Conservation (phyloP, 2,329 filamentous ascomycete genomes). For the Colletotrichum scovillei region DNA sequence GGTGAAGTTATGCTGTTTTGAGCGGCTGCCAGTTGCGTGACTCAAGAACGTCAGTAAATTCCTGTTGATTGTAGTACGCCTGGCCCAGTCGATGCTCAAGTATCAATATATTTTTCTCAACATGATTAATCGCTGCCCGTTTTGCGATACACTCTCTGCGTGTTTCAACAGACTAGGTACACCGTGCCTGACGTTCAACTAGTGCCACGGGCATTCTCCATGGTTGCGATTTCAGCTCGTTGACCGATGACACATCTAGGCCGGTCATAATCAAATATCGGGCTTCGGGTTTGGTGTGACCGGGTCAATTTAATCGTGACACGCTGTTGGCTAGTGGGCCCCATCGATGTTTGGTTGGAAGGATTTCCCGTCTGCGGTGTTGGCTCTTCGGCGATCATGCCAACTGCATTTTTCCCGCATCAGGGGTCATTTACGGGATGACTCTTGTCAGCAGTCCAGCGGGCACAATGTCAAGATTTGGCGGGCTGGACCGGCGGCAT, state of each 20-base stretch:
- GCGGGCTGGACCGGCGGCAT: neutral
- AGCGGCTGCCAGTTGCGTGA: too few relatives aligned
- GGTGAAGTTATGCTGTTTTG: too few relatives aligned
- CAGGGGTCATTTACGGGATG: neutral
- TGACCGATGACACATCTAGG: neutral
- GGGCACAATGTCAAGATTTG: neutral
- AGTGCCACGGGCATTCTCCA: too few relatives aligned
- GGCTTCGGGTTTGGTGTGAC: neutral
- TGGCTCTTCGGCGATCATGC: neutral
- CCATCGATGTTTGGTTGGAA: neutral
- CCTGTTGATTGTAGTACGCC: too few relatives aligned
- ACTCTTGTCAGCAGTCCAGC: neutral
- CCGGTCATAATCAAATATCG: neutral
- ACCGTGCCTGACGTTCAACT: too few relatives aligned
- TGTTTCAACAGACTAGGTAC: too few relatives aligned
- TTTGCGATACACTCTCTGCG: too few relatives aligned
- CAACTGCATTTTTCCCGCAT: neutral
- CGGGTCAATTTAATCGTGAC: constrained; percentile 3
- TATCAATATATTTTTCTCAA: too few relatives aligned
- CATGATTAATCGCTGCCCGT: too few relatives aligned
- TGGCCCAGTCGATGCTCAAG: too few relatives aligned
- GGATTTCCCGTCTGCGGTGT: neutral
- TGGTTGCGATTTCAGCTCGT: too few relatives aligned
- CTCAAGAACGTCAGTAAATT: too few relatives aligned
- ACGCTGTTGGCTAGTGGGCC: constrained; percentile 2